Evolutionary conservation across 306 rosid genomes (phyloP).

Genomic region (Fagus sylvatica): DNA sequence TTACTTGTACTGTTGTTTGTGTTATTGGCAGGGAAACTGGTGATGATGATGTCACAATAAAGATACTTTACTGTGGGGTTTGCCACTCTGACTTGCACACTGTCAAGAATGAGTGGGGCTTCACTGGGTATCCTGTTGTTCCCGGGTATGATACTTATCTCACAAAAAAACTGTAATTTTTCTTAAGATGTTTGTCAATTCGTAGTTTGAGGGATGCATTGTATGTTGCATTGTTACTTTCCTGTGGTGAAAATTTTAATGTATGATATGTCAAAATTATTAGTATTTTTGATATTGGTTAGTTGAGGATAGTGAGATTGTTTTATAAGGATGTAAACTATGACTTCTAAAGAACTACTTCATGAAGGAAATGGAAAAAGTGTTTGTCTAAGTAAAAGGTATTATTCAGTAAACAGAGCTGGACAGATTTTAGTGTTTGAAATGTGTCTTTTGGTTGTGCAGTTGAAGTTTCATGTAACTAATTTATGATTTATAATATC

Average conservation of each 20-base stretch:
- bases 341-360: neutral
- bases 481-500: neutral
- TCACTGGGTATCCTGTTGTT: slow-evolving; percentile 74
- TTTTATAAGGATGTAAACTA: neutral
- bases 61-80: slow-evolving; percentile 80
- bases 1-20: neutral
- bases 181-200: neutral
- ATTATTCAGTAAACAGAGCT: neutral
- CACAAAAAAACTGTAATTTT: neutral
- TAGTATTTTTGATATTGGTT: neutral
- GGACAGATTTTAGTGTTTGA: neutral
- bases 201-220: neutral
- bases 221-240: neutral
- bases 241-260: neutral
- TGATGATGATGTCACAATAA: slow-evolving; percentile 65
- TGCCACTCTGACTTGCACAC: slow-evolving; percentile 89
- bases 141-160: slow-evolving; percentile 60
- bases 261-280: neutral
- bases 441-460: neutral
- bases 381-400: neutral
- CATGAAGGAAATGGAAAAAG: neutral
- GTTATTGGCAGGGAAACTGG: slow-evolving; percentile 64
- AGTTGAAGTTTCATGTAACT: neutral
- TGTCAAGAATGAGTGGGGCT: slow-evolving; percentile 79
- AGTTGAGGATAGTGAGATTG: neutral